A percentile compares a stretch with the other conserved stretches of the same genome.
phyloP scores from a whole-genome alignment of 257 asterid species.

The Cynanchum wilfordii region DNA sequence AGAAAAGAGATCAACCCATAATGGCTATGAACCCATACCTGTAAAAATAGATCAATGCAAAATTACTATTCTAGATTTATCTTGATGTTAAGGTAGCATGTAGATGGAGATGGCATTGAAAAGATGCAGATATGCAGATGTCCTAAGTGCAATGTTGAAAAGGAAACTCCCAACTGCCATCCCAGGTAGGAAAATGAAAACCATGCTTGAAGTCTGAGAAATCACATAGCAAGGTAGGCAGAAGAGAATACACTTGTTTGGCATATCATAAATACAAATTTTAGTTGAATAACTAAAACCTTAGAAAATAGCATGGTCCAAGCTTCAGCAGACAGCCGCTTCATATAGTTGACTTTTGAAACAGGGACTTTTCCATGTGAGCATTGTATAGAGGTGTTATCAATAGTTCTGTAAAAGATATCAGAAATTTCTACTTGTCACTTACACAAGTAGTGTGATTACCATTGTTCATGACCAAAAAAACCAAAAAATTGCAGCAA shows the following conservation, averaged over 20 bases:
- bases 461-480: background rate
- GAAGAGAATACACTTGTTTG: background rate
- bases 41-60: background rate
- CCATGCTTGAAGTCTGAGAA: background rate
- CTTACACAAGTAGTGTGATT: background rate
- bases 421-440: background rate
- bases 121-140: background rate
- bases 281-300: constrained; percentile 39
- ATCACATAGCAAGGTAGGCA: background rate
- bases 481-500: constrained; percentile 8
- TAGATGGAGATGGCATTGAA: background rate
- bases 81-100: background rate
- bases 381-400: constrained; percentile 77
- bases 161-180: background rate
- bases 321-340: constrained; percentile 84
- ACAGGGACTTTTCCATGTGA: constrained; percentile 80
- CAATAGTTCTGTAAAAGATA: constrained; percentile 61
- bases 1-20: background rate
- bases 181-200: background rate
- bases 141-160: background rate
- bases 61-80: background rate
- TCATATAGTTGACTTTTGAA: constrained; percentile 60
- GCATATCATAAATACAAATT: background rate
- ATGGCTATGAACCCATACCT: background rate
- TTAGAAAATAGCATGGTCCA: constrained; percentile 70